Percentiles rank a stretch among this genome's conserved stretches.
Evolutionary conservation across 495 filamentous ascomycete genomes (phyloP).

Genomic region (Penicillium robsamsonii): DNA sequence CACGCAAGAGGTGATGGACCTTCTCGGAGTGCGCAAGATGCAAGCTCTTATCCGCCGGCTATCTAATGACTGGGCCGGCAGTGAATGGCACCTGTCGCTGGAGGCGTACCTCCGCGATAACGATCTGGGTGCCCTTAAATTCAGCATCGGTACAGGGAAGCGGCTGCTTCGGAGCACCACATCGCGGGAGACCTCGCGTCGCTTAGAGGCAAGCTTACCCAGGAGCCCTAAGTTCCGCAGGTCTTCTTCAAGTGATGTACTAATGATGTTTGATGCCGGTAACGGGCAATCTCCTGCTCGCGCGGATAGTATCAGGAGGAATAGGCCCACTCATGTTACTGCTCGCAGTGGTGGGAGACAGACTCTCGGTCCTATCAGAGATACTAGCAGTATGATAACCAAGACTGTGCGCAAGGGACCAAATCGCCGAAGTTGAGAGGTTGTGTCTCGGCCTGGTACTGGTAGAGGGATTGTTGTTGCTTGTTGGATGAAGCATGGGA

Average conservation of each 20-base stretch:
- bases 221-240: background rate
- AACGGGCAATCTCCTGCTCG: background rate
- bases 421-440: background rate
- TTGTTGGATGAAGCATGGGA: background rate
- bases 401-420: background rate
- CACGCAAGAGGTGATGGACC: background rate
- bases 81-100: background rate
- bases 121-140: background rate
- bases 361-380: background rate
- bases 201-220: background rate
- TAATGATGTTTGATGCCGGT: background rate
- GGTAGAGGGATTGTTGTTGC: background rate
- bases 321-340: background rate
- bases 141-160: conserved; percentile 1
- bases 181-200: background rate
- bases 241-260: background rate
- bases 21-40: background rate
- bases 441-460: background rate
- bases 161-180: background rate
- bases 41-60: conserved; percentile 1
- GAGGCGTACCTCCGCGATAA: background rate
- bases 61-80: background rate
- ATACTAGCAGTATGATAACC: conserved; percentile 1
- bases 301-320: background rate
- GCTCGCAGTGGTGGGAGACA: background rate